phyloP scores from a whole-genome alignment of 2,329 filamentous ascomycete species.

The Venturia asperata region DNA sequence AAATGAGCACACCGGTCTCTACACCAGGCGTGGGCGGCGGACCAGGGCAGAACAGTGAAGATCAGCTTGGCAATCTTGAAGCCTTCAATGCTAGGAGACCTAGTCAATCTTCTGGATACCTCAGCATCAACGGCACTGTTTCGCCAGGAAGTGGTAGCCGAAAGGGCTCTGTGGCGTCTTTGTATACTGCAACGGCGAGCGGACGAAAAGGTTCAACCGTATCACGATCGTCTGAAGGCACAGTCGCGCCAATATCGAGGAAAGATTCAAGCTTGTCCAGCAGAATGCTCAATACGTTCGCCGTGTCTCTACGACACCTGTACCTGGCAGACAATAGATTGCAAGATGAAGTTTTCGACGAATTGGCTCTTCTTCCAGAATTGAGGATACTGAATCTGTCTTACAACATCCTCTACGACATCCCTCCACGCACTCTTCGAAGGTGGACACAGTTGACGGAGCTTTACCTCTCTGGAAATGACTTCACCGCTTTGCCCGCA shows the following conservation, averaged over 20 bases:
- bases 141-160: slow-evolving; percentile 44
- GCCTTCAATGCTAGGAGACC: slow-evolving; percentile 62
- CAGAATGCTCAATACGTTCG: slow-evolving; percentile 77
- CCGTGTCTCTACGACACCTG: slow-evolving; percentile 72
- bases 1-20: slow-evolving; percentile 40
- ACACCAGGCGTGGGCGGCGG: slow-evolving; percentile 40
- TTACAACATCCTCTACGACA: slow-evolving; percentile 89
- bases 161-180: slow-evolving; percentile 78
- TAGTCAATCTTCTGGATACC: slow-evolving; percentile 73
- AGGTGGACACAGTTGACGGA: slow-evolving; percentile 87
- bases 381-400: slow-evolving; percentile 85
- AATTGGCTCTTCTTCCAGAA: slow-evolving; percentile 74
- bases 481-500: slow-evolving; percentile 80
- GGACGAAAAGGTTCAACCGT: slow-evolving; percentile 80
- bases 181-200: slow-evolving; percentile 57
- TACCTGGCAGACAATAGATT: slow-evolving; percentile 91
- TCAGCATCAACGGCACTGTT: slow-evolving; percentile 71
- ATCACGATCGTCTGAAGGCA: slow-evolving; percentile 57
- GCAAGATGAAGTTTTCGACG: slow-evolving; percentile 91
- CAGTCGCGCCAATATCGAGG: slow-evolving; percentile 50
- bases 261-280: slow-evolving; percentile 88
- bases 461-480: slow-evolving; percentile 91
- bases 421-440: slow-evolving; percentile 80
- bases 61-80: slow-evolving; percentile 65
- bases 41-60: slow-evolving; percentile 42